Evolutionary conservation across 176 grass and related monocot species (phyloP), one percentile per base, ranked within the genome.

Genomic region (Oryza meyeriana): DNA sequence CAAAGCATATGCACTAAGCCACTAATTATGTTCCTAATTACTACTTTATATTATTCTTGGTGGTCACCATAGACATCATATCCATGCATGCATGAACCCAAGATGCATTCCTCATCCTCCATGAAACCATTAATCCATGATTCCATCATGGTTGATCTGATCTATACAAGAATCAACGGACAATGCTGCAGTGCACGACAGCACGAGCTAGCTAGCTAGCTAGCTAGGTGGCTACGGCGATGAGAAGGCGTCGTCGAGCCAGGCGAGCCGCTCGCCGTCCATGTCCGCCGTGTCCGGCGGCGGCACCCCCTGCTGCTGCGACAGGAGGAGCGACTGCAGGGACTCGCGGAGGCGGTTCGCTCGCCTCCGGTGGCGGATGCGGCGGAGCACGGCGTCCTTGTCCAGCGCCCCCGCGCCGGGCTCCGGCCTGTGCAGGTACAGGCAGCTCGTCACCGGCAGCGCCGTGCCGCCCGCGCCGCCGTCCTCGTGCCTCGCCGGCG

Each of bases 321-420:
- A 1, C 26, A 47, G 27, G 45, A 94, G 79, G 59, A 94, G 45
- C 34, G 87, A 89, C 40, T 64, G 77, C 39, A 86, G 75, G 24
- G 66, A 61, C 41, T 83, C 68, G 13, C 45, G 82, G 79, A 94
- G 18, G 62, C 41, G 75, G 82, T 85, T 83, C n/a, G 79, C 87
- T 71, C 87, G 87, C 87, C 87, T 83, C 81, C 89, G 89, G 71
- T 97, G 87, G 41, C 89, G 91, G 89, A 97, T 94, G 71, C 91
- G 89, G 20, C 91, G 85, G 45, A 97, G 91, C 65, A 97, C 87
- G 33, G 84, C 71, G 24, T 94, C 91, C 89, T 71, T 89, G 32
- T 91, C 91, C 27, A 97, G 75, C 17, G 85, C 36, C 20, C 78
- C 74, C 13, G 39, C 20, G 9, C 73, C 80, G 7, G 81, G 61